phyloP scores from a whole-genome alignment of 2,329 filamentous ascomycete species.

The Colletotrichum eremochloae region DNA sequence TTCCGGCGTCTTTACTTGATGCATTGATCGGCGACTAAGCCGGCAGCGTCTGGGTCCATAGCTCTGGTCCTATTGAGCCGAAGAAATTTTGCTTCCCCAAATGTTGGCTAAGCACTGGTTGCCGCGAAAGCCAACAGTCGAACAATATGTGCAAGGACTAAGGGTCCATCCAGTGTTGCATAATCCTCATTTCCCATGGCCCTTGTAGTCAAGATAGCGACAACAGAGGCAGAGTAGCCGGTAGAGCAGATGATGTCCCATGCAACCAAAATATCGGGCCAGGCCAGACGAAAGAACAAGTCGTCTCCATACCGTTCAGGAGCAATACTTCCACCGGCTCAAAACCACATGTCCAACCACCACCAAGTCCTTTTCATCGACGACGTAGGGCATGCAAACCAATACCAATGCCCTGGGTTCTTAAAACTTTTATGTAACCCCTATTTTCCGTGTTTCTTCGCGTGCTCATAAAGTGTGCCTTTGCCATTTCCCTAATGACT shows the following conservation, averaged over 20 bases:
- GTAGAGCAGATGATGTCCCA: constrained; percentile 7
- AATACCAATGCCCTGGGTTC: constrained; percentile 12
- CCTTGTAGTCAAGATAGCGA: constrained; percentile 29
- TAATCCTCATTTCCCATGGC: constrained; percentile 37
- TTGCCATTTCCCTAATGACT: constrained; percentile 20
- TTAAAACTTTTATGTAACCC: constrained; percentile 40
- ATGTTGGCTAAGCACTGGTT: not conserved
- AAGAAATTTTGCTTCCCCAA: not conserved
- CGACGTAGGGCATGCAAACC: constrained; percentile 6
- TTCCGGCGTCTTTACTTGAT: not conserved
- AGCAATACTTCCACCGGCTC: constrained; percentile 28
- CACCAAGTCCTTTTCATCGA: constrained; percentile 19
- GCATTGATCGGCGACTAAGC: constrained; percentile 24
- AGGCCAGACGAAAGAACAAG: constrained; percentile 19
- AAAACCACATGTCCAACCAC: constrained; percentile 30
- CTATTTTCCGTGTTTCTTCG: constrained; percentile 14
- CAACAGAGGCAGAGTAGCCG: constrained; percentile 24
- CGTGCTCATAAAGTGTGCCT: not conserved
- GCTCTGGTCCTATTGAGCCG: constrained; percentile 2
- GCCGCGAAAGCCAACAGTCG: not conserved
- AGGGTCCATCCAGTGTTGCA: constrained; percentile 16
- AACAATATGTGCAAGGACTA: not conserved
- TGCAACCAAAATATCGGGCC: constrained; percentile 2
- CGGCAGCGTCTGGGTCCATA: constrained; percentile 16
- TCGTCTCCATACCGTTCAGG: constrained; percentile 27